Conservation (phyloP, 352 stramenopile species). For the Pythium periplocum region DNA sequence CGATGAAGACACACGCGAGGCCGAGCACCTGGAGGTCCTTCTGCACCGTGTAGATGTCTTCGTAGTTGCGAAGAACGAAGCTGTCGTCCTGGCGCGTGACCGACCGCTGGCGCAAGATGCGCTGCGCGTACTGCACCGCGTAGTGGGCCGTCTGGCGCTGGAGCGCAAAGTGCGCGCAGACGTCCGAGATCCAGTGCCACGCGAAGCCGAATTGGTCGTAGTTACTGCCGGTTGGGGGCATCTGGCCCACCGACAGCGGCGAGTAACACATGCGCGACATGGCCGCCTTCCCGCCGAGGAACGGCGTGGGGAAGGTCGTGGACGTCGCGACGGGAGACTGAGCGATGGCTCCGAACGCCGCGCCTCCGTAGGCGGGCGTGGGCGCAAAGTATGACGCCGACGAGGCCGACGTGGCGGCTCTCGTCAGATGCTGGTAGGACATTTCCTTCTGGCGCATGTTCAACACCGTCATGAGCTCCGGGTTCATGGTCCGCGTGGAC, state of each 20-base stretch:
- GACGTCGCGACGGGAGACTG: background rate
- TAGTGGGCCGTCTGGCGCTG: slow-evolving; percentile 77
- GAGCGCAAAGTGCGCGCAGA: slow-evolving; percentile 61
- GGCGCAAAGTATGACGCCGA: slow-evolving; percentile 6
- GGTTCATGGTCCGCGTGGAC: slow-evolving; percentile 21
- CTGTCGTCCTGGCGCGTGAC: slow-evolving; percentile 26
- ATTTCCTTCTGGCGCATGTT: slow-evolving; percentile 83
- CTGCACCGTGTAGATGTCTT: slow-evolving; percentile 49
- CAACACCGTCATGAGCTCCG: slow-evolving; percentile 66
- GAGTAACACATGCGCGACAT: slow-evolving; percentile 25
- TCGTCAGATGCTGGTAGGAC: slow-evolving; percentile 64
- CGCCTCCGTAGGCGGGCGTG: background rate
- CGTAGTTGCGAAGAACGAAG: slow-evolving; percentile 32
- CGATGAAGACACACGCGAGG: slow-evolving; percentile 70
- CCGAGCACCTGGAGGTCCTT: slow-evolving; percentile 55
- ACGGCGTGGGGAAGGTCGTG: too few species aligned
- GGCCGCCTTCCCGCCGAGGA: background rate
- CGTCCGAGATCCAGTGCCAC: slow-evolving; percentile 71
- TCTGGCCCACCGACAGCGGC: slow-evolving; percentile 46
- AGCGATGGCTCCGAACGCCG: background rate
- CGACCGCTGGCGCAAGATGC: slow-evolving; percentile 58
- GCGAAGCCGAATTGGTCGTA: slow-evolving; percentile 78
- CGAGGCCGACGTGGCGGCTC: slow-evolving; percentile 13
- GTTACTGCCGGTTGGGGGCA: slow-evolving; percentile 20
- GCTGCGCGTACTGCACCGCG: slow-evolving; percentile 69